Percentiles rank a stretch among this genome's conserved stretches.
phyloP scores from a whole-genome alignment of 139 green algal species.

The Zygnema cylindricum region DNA sequence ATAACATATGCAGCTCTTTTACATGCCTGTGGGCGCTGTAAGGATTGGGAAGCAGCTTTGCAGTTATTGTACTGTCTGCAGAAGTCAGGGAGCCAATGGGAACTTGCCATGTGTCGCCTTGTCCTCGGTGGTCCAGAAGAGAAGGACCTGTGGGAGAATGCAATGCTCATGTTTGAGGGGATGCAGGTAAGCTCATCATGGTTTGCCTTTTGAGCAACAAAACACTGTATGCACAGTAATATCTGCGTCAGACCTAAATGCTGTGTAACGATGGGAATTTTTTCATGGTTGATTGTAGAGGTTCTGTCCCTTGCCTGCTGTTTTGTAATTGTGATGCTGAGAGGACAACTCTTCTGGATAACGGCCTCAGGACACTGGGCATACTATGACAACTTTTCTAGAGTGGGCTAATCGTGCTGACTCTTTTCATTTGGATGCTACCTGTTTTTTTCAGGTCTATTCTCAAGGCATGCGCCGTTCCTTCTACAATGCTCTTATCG shows the following conservation, averaged over 20 bases:
- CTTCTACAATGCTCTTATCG: slow-evolving; percentile 57
- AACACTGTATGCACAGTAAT: too few species aligned
- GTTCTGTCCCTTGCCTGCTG: too few species aligned
- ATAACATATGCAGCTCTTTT: slow-evolving; percentile 59
- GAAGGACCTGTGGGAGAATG: slow-evolving; percentile 49
- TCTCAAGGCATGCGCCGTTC: slow-evolving; percentile 37
- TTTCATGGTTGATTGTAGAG: too few species aligned
- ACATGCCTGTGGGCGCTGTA: slow-evolving; percentile 36
- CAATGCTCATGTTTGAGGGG: slow-evolving; percentile 41
- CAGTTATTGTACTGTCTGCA: slow-evolving; percentile 52
- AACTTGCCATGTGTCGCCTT: slow-evolving; percentile 55
- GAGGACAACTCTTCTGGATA: too few species aligned
- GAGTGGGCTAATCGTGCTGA: too few species aligned
- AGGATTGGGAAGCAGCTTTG: slow-evolving; percentile 49
- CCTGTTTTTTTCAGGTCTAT: slow-evolving; percentile 19
- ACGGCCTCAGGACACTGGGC: too few species aligned
- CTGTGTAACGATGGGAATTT: too few species aligned
- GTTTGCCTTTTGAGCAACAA: too few species aligned
- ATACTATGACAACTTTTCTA: too few species aligned
- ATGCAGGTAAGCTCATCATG: slow-evolving; percentile 30
- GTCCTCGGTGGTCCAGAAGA: slow-evolving; percentile 40
- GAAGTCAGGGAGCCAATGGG: slow-evolving; percentile 30
- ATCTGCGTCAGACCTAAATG: too few species aligned
- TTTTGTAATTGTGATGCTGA: too few species aligned
- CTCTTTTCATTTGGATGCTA: background rate